Evolutionary conservation across 768 basidiomycete species (phyloP).

Genomic region (Pleurotus giganteus): DNA sequence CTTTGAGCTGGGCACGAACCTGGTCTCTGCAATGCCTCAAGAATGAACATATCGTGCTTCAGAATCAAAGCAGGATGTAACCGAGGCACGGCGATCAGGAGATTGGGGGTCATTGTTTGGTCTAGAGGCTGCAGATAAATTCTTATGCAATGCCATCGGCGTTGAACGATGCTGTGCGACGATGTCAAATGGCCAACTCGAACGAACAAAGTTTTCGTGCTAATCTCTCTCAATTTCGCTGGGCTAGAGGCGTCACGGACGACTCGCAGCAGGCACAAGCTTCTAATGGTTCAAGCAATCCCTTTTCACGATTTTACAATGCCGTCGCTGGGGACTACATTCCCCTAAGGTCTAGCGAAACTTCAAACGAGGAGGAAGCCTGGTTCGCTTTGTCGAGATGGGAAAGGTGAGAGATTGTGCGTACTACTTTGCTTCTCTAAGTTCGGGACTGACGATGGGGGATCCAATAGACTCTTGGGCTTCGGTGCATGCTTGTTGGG

Average conservation of each 20-base stretch:
- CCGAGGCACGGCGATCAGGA: too few relatives aligned
- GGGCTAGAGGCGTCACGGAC: slow-evolving; percentile 72
- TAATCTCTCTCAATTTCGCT: slow-evolving; percentile 83
- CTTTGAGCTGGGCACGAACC: too few relatives aligned
- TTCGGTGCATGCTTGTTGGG: slow-evolving; percentile 89
- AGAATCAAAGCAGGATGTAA: too few relatives aligned
- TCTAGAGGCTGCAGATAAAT: too few relatives aligned
- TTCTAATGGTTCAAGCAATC: slow-evolving; percentile 43
- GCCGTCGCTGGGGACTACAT: slow-evolving; percentile 85
- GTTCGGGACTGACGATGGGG: background rate
- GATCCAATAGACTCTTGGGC: slow-evolving; percentile 66
- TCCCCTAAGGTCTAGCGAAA: slow-evolving; percentile 77
- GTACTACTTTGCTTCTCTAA: background rate
- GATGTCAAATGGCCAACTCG: slow-evolving; percentile 16
- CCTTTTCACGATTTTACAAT: slow-evolving; percentile 87
- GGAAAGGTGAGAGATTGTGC: slow-evolving; percentile 64
- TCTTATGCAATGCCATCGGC: too few relatives aligned
- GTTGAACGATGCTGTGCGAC: too few relatives aligned
- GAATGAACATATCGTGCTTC: too few relatives aligned
- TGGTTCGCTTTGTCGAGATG: slow-evolving; percentile 91
- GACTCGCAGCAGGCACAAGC: slow-evolving; percentile 56
- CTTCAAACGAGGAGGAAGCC: slow-evolving; percentile 93
- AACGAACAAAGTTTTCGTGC: slow-evolving; percentile 69
- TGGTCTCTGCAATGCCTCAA: too few relatives aligned
- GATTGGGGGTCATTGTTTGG: too few relatives aligned